phyloP scores from a whole-genome alignment of 129 eudicot genomes.

The Calendula officinalis region DNA sequence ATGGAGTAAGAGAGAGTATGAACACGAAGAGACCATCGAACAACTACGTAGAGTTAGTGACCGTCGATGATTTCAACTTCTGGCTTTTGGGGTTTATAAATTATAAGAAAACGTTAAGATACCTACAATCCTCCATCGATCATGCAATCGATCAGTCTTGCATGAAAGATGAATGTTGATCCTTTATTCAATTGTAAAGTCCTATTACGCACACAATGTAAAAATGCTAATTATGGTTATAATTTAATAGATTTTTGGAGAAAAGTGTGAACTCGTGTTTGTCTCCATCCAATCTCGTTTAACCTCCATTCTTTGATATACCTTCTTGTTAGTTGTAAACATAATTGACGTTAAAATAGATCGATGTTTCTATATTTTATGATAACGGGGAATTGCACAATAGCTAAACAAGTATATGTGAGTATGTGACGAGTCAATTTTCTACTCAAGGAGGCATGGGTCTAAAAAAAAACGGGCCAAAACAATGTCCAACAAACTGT shows the following conservation, averaged over 20 bases:
- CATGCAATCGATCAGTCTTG: conserved; percentile 13
- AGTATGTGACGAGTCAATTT: too few relatives aligned
- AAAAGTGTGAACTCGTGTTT: neutral
- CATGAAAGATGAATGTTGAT: neutral
- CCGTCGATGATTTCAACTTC: conserved; percentile 34
- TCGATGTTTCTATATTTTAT: too few relatives aligned
- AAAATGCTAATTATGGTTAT: neutral
- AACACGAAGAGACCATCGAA: conserved; percentile 20
- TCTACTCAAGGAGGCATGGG: too few relatives aligned
- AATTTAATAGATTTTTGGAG: neutral
- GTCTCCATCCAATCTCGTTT: neutral
- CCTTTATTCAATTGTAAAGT: conserved; percentile 3
- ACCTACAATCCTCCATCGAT: conserved; percentile 1
- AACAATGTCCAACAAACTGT: too few relatives aligned
- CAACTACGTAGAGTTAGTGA: conserved; percentile 26
- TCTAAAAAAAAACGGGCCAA: too few relatives aligned
- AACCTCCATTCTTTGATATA: neutral
- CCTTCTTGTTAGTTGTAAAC: neutral
- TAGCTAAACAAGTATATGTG: too few relatives aligned
- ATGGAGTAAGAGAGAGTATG: conserved; percentile 13
- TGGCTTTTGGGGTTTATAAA: conserved; percentile 34
- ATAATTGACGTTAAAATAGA: too few relatives aligned
- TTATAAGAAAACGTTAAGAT: conserved; percentile 23
- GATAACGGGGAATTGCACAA: too few relatives aligned
- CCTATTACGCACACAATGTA: neutral